These are phyloP conservation scores for Avicennia marina DNA, from an alignment of 257 asterid genomes.

Conservation along the genomic window DNA sequence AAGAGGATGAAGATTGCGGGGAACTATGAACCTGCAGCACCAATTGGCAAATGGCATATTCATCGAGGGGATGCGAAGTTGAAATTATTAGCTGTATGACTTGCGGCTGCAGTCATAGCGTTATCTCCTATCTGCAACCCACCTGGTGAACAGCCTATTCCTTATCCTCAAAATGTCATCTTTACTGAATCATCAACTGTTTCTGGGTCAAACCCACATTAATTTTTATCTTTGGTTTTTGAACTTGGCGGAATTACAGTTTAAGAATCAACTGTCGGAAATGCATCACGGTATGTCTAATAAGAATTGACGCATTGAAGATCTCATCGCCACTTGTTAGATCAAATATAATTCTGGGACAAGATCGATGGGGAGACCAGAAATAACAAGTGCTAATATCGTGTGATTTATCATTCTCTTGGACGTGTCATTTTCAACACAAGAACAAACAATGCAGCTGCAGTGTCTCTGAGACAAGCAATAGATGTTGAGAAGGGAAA, in stretches of 20 bases:
- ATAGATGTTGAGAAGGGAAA: constrained; percentile 60
- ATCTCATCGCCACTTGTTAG: too few species aligned
- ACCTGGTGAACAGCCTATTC: constrained; percentile 34
- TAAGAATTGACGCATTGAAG: too few species aligned
- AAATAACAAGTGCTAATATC: background rate
- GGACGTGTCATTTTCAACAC: too few species aligned
- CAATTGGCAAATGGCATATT: constrained; percentile 16
- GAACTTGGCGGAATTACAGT: too few species aligned
- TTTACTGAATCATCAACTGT: too few species aligned
- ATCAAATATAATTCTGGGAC: too few species aligned
- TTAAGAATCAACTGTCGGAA: too few species aligned
- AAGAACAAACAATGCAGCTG: too few species aligned
- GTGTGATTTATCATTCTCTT: background rate
- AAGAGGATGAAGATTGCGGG: constrained; percentile 20
- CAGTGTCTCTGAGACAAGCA: constrained; percentile 56
- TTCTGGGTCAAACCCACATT: too few species aligned
- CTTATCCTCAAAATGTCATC: constrained; percentile 8
- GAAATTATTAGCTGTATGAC: constrained; percentile 42
- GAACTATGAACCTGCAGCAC: constrained; percentile 10
- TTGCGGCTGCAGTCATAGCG: constrained; percentile 49
- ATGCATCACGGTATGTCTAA: too few species aligned
- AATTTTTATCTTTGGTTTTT: too few species aligned
- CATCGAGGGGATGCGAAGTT: constrained; percentile 27
- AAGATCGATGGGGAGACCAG: too few species aligned
- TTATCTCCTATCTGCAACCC: constrained; percentile 45